These are phyloP conservation scores for Epichloe bromicola DNA, from an alignment of 2,329 filamentous ascomycete species.

Conservation along the genomic window DNA sequence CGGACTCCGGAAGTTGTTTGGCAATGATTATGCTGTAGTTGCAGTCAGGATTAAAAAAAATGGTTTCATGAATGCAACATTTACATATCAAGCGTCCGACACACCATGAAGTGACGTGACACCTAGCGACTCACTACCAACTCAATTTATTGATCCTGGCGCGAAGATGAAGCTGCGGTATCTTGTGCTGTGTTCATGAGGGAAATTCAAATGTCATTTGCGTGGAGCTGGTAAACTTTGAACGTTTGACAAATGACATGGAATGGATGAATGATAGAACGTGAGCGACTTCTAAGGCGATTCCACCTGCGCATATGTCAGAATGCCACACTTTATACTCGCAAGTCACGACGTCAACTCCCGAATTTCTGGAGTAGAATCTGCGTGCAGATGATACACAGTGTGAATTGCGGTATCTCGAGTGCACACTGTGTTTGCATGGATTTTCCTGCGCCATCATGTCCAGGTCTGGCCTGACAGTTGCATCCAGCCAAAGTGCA, in stretches of 20 bases:
- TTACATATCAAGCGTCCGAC: background rate
- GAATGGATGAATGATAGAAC: no score
- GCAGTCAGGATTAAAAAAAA: constrained; percentile 30
- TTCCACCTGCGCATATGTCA: no score
- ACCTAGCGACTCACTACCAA: background rate
- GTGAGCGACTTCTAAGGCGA: no score
- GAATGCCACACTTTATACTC: no score
- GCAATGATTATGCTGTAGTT: constrained; percentile 32
- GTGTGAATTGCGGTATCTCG: background rate
- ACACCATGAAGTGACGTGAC: background rate
- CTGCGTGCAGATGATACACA: background rate
- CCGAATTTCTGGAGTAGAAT: background rate
- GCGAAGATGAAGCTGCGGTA: no score
- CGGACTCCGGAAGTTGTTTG: constrained; percentile 29
- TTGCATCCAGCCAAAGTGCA: background rate
- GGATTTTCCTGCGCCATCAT: background rate
- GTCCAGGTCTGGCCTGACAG: background rate
- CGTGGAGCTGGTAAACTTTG: no score
- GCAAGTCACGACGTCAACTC: no score
- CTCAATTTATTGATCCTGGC: background rate
- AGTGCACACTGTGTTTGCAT: background rate
- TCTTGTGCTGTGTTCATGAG: no score
- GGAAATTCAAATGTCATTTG: no score
- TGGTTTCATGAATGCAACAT: constrained; percentile 25
- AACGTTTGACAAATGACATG: no score